A percentile compares a stretch with the other conserved stretches of the same genome.
Evolutionary conservation across 2,329 filamentous ascomycete species (phyloP).

Genomic region (Diplodia corticola): DNA sequence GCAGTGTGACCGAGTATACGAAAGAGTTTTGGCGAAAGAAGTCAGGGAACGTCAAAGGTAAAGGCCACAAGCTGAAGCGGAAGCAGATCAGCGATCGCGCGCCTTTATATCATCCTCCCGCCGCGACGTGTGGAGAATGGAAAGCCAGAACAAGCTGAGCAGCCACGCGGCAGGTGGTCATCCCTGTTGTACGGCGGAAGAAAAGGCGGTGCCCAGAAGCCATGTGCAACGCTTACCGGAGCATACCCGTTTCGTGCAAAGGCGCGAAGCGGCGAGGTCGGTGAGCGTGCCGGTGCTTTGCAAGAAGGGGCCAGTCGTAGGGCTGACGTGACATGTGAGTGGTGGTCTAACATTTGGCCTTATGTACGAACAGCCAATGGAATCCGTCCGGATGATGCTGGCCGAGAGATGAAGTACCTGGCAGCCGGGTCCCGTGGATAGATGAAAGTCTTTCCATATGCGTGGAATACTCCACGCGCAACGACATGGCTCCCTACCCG

Average conservation of each 20-base stretch:
- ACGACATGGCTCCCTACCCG: neutral
- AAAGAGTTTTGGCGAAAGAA: neutral
- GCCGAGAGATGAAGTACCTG: neutral
- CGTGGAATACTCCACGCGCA: constrained; percentile 10
- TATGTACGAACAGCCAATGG: constrained; percentile 5
- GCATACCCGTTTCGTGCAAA: constrained; percentile 2
- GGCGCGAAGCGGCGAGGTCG: neutral
- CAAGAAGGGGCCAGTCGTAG: neutral
- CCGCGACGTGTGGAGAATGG: neutral
- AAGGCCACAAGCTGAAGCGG: neutral
- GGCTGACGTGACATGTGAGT: constrained; percentile 11
- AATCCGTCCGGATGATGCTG: constrained; percentile 1
- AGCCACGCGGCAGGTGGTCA: constrained; percentile 13
- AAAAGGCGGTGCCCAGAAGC: constrained; percentile 15
- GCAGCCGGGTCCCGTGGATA: neutral
- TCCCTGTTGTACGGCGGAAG: constrained; percentile 17
- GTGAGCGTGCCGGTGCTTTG: neutral
- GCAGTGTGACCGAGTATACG: neutral
- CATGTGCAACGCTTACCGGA: constrained; percentile 21
- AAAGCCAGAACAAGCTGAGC: neutral
- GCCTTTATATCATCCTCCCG: constrained; percentile 9
- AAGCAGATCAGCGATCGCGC: neutral
- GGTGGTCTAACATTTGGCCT: neutral
- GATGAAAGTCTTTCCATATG: neutral
- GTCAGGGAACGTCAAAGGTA: neutral